These are phyloP conservation scores for Penicillium salamii DNA, from an alignment of 495 filamentous ascomycete species.

Conservation along the genomic window DNA sequence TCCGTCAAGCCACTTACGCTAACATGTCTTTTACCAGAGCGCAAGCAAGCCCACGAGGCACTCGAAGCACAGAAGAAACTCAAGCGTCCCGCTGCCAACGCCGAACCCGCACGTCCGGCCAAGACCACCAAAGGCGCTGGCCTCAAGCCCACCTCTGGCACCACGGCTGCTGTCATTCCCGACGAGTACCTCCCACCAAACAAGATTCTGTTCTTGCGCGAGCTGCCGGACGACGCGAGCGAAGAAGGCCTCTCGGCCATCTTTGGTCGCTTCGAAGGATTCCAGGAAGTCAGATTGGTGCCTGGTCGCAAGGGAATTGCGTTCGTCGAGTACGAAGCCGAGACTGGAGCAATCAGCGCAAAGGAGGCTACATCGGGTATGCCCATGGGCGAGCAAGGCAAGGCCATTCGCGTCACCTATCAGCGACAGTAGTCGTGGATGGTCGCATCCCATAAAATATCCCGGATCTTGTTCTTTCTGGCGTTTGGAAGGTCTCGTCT, in stretches of 20 bases:
- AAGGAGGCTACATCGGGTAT: slow-evolving; percentile 96
- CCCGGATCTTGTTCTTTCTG: slow-evolving; percentile 18
- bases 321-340: slow-evolving; percentile 93
- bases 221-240: slow-evolving; percentile 83
- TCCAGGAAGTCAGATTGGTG: slow-evolving; percentile 87
- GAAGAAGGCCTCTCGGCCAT: slow-evolving; percentile 74
- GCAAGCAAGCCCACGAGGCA: slow-evolving; percentile 83
- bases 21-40: slow-evolving; percentile 54
- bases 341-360: slow-evolving; percentile 84
- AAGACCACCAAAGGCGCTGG: slow-evolving; percentile 76
- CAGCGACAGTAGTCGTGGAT: slow-evolving; percentile 67
- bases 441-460: slow-evolving; percentile 17
- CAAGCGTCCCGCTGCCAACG: slow-evolving; percentile 62
- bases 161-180: slow-evolving; percentile 74
- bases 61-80: slow-evolving; percentile 79
- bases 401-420: slow-evolving; percentile 80
- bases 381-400: slow-evolving; percentile 68
- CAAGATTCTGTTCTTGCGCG: slow-evolving; percentile 94
- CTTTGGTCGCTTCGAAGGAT: slow-evolving; percentile 90
- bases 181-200: slow-evolving; percentile 98
- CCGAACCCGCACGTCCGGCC: slow-evolving; percentile 56
- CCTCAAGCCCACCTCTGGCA: slow-evolving; percentile 72
- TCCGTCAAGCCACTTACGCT: background rate
- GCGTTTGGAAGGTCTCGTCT: slow-evolving; percentile 35
- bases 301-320: slow-evolving; percentile 86